Conservation (phyloP, 1,284 basidiomycete species). For the Melampsora larici-populina region DNA sequence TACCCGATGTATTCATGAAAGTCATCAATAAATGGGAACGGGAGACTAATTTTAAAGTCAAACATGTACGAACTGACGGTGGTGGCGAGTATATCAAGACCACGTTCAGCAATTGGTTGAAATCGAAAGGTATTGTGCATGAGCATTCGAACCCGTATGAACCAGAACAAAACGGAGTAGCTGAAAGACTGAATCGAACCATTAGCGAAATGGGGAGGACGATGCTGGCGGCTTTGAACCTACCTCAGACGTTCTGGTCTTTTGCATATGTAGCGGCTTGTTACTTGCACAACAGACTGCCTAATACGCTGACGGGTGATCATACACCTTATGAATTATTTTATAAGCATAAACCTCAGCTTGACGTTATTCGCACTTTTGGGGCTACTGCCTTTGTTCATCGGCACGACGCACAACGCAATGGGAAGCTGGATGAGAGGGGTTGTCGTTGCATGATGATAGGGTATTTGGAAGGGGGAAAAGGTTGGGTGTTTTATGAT, state of each 20-base stretch:
- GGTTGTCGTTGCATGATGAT: background rate
- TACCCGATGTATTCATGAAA: no score
- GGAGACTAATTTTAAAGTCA: no score
- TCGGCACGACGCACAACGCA: background rate
- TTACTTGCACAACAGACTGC: background rate
- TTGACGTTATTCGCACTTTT: background rate
- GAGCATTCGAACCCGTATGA: background rate
- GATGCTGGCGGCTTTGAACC: background rate
- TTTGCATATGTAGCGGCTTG: no score
- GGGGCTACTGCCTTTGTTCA: background rate
- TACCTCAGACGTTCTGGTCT: background rate
- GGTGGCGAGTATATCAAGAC: no score
- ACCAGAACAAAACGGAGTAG: slow-evolving; percentile 3
- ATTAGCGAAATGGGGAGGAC: slow-evolving; percentile 5
- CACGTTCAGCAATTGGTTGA: background rate
- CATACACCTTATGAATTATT: slow-evolving; percentile 1
- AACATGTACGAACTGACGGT: no score
- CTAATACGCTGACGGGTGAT: background rate
- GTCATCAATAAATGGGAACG: no score
- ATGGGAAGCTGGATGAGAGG: background rate
- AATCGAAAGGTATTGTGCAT: background rate
- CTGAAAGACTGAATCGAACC: slow-evolving; percentile 2
- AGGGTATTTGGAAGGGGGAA: background rate
- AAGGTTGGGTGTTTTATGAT: slow-evolving; percentile 6
- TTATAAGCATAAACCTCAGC: background rate